A percentile compares a stretch with the other conserved stretches of the same genome.
phyloP scores from a whole-genome alignment of 73 alveolate species.

The Paraurostyla sp. region DNA sequence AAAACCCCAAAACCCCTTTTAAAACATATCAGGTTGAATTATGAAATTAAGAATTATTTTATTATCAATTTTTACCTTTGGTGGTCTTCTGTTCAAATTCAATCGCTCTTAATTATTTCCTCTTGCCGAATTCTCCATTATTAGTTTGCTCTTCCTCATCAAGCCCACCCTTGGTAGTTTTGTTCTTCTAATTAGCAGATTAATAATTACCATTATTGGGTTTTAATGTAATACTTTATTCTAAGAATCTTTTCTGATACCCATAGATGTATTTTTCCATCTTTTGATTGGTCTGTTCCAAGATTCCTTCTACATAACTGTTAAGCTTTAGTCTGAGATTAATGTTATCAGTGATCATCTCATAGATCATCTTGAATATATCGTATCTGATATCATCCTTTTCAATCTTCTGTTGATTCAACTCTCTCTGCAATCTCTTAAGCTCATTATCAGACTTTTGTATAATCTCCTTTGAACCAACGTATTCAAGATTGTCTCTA shows the following conservation, averaged over 20 bases:
- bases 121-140: not conserved
- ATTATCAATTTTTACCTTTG: not conserved
- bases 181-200: not conserved
- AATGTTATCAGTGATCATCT: slow-evolving; percentile 47
- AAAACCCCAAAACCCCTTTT: too few relatives aligned
- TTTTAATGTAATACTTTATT: not conserved
- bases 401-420: slow-evolving; percentile 8
- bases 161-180: not conserved
- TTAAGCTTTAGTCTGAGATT: not conserved
- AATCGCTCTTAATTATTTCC: not conserved
- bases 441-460: not conserved
- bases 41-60: not conserved
- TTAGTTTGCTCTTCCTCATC: not conserved
- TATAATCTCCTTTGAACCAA: slow-evolving; percentile 46
- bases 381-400: slow-evolving; percentile 54
- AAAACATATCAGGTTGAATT: not conserved
- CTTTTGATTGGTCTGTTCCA: slow-evolving; percentile 17
- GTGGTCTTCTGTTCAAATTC: not conserved
- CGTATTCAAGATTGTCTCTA: not conserved
- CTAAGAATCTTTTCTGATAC: not conserved
- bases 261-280: not conserved
- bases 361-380: not conserved
- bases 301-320: slow-evolving; percentile 28
- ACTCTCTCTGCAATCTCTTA: not conserved
- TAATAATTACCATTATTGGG: not conserved